Percentiles rank a stretch among this genome's conserved stretches.
These are phyloP conservation scores for Saitozyma podzolica DNA, from an alignment of 768 basidiomycete species.

Conservation along the genomic window DNA sequence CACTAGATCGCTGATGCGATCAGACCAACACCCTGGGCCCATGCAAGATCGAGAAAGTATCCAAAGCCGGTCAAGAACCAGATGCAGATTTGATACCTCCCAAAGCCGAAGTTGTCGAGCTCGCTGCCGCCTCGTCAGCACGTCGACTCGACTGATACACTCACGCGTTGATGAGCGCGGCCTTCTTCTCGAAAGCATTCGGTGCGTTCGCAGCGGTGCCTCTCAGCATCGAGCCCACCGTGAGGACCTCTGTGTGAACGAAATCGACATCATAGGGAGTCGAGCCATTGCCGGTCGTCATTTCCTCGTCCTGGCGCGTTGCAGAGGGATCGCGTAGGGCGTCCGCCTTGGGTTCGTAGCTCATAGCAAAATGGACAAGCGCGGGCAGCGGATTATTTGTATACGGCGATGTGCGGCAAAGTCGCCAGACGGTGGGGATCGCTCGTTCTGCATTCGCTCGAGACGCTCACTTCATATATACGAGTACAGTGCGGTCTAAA, in stretches of 20 bases:
- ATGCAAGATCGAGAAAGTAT: constrained; percentile 52
- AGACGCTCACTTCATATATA: too few species aligned
- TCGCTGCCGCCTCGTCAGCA: constrained; percentile 24
- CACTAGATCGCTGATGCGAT: constrained; percentile 42
- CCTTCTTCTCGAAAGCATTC: constrained; percentile 50
- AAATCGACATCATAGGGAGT: too few species aligned
- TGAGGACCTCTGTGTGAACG: constrained; percentile 1
- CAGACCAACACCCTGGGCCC: constrained; percentile 50
- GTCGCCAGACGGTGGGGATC: too few species aligned
- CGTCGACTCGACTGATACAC: constrained; percentile 8
- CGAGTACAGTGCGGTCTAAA: too few species aligned
- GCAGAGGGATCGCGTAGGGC: too few species aligned
- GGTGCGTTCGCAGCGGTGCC: constrained; percentile 27
- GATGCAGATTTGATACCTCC: constrained; percentile 49
- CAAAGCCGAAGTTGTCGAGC: constrained; percentile 47
- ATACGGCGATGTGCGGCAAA: too few species aligned
- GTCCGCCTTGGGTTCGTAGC: too few species aligned
- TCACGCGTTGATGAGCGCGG: constrained; percentile 49
- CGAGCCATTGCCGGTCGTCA: too few species aligned
- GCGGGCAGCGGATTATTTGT: too few species aligned
- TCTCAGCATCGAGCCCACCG: constrained; percentile 25
- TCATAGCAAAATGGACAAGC: too few species aligned
- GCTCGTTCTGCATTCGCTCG: too few species aligned
- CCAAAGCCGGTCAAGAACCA: constrained; percentile 54
- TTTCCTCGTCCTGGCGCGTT: too few species aligned